Base-by-base conservation (phyloP, 345 rosid genomes). In the Corchorus capsularis region DNA sequence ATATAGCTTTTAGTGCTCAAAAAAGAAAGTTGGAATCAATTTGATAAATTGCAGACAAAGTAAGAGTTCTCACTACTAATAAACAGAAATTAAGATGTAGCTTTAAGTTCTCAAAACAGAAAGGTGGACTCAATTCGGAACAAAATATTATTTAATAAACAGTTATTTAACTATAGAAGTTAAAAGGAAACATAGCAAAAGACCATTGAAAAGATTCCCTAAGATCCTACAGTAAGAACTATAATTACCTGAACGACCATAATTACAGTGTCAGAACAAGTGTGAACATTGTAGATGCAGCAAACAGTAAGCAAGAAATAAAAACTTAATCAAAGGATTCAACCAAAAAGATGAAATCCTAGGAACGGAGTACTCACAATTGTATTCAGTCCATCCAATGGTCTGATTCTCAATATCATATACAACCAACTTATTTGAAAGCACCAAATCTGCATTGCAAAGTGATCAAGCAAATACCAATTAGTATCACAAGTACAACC, bases 371-470 rank as follows among this genome's bases (percentile, higher is more conserved):
- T 72, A 89, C 98, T 93, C 85, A 94, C 97, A 94, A 82, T 94
- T 87, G 83, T 91, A 84, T 10, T 88, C 89, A 45, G 88, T 83
- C 98, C 98, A 94, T 81, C 98, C 98, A 57, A 94, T 85, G 55
- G 81, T 83, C 81, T 88, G 92, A 20, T 91, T 90, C 68, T 86
- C 93, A 6, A 93, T 66, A 81, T 94, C 96, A 66, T 93, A 94
- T 63, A 91, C 60, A 50, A 94, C 95, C 73, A 94, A 87, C 87
- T 89, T 94, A 83, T 91, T 87, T 4, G 97, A 88, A 55, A 94
- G 87, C 80, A 88, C 93, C 89, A 94, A 83, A 81, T 93, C 98
- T 94, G 90, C 84, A 55, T n/a, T 9, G 43, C 9, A 20, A 71
- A 41, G 53, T 32, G n/a, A 56, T n/a, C 39, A 55, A 72, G 20